Conservation (phyloP, 345 rosid species). For the Camelina sativa region DNA sequence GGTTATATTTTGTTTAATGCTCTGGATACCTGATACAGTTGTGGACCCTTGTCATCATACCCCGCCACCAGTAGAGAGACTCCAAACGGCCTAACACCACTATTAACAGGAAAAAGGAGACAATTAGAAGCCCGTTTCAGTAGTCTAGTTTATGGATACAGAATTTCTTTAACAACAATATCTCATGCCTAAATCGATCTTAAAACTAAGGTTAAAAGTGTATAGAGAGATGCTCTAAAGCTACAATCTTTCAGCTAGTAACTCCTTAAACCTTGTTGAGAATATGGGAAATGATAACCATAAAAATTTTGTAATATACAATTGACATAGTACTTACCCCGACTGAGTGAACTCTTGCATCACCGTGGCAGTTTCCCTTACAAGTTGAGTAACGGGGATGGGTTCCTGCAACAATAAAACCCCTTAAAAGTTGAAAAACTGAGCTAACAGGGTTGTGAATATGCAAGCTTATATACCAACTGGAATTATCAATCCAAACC, state of each 20-base stretch:
- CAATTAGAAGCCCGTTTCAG: slow-evolving; percentile 14
- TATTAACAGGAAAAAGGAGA: slow-evolving; percentile 26
- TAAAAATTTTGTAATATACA: background rate
- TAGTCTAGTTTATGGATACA: background rate
- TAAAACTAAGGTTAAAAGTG: background rate
- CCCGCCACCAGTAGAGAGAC: slow-evolving; percentile 95
- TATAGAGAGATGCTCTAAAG: slow-evolving; percentile 2
- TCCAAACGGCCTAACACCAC: slow-evolving; percentile 98
- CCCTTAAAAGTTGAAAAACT: slow-evolving; percentile 9
- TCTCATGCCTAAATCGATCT: background rate
- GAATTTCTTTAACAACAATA: background rate
- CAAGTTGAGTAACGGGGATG: slow-evolving; percentile 94
- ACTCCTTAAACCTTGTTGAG: background rate
- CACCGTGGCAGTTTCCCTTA: slow-evolving; percentile 96
- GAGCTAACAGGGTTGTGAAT: background rate
- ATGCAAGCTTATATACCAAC: slow-evolving; percentile 1
- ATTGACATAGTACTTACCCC: slow-evolving; percentile 57
- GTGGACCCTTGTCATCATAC: slow-evolving; percentile 96
- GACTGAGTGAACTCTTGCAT: slow-evolving; percentile 99
- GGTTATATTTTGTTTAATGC: background rate
- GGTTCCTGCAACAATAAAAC: slow-evolving; percentile 64
- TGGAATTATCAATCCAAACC: slow-evolving; percentile 7
- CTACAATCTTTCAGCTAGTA: slow-evolving; percentile 5
- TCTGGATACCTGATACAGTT: slow-evolving; percentile 76
- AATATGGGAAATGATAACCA: too few relatives aligned